Conservation (phyloP, 306 rosid species). For the Trifolium fragiferum region DNA sequence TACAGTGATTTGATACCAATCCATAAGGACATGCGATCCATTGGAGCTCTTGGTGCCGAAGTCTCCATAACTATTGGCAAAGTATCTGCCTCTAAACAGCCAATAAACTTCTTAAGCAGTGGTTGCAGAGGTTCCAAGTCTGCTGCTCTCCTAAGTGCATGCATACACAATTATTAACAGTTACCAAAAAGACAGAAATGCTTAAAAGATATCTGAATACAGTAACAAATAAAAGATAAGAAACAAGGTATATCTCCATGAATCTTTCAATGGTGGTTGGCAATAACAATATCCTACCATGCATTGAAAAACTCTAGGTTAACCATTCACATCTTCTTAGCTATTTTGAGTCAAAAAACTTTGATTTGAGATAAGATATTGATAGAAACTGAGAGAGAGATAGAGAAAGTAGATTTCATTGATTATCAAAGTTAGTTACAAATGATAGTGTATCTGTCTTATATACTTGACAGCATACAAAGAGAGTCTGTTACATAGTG, state of each 20-base stretch:
- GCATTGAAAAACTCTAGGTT: slow-evolving; percentile 28
- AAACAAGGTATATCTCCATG: slow-evolving; percentile 31
- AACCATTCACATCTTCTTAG: slow-evolving; percentile 22
- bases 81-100: slow-evolving; percentile 72
- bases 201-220: slow-evolving; percentile 23
- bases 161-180: slow-evolving; percentile 25
- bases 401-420: too few relatives aligned
- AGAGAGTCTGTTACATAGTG: too few relatives aligned
- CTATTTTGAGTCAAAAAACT: slow-evolving; percentile 19
- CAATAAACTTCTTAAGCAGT: slow-evolving; percentile 77
- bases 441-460: too few relatives aligned
- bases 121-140: slow-evolving; percentile 97
- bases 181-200: slow-evolving; percentile 21
- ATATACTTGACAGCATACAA: too few relatives aligned
- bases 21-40: slow-evolving; percentile 84
- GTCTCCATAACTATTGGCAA: slow-evolving; percentile 63
- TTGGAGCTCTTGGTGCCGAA: slow-evolving; percentile 65
- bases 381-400: too few relatives aligned
- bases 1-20: slow-evolving; percentile 93
- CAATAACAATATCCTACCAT: slow-evolving; percentile 20
- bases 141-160: slow-evolving; percentile 62
- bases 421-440: too few relatives aligned
- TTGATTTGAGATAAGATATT: slow-evolving; percentile 26
- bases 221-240: slow-evolving; percentile 18
- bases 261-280: slow-evolving; percentile 21